Evolutionary conservation across 164 flowering plant species (phyloP).

Genomic region (Magnolia officinalis): DNA sequence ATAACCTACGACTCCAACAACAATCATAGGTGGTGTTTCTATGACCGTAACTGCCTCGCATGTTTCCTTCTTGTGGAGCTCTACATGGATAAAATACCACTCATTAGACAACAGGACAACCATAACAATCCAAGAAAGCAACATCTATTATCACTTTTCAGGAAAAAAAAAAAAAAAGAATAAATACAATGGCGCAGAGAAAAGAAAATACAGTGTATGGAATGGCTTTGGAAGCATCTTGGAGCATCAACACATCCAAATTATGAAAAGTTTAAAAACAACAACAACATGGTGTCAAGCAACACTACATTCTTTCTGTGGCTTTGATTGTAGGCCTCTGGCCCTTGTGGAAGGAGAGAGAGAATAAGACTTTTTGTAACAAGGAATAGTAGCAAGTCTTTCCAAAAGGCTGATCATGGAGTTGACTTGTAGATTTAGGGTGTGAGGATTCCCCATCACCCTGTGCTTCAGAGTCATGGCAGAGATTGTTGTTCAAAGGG

Average conservation of each 20-base stretch:
- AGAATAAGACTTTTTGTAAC: too few species aligned
- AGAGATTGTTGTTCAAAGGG: not conserved
- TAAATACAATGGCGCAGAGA: not conserved
- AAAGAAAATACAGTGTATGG: not conserved
- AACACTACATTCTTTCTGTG: too few species aligned
- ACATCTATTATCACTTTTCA: not conserved
- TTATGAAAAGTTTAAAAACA: too few species aligned
- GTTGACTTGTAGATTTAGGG: not conserved
- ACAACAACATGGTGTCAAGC: too few species aligned
- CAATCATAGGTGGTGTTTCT: slow-evolving; percentile 66
- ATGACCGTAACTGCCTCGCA: slow-evolving; percentile 70
- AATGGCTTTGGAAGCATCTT: not conserved
- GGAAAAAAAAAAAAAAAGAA: not conserved
- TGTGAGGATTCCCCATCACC: not conserved
- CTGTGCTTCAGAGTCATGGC: not conserved
- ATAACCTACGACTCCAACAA: slow-evolving; percentile 70
- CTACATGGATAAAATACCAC: slow-evolving; percentile 18
- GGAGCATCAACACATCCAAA: not conserved
- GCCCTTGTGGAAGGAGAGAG: too few species aligned
- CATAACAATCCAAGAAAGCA: not conserved
- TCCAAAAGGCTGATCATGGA: not conserved
- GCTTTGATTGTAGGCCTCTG: too few species aligned
- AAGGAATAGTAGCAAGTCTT: not conserved
- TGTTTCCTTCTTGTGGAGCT: slow-evolving; percentile 77
- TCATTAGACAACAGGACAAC: not conserved